phyloP scores from a whole-genome alignment of 2,329 filamentous ascomycete genomes.

The Arthrobotrys sinensis region DNA sequence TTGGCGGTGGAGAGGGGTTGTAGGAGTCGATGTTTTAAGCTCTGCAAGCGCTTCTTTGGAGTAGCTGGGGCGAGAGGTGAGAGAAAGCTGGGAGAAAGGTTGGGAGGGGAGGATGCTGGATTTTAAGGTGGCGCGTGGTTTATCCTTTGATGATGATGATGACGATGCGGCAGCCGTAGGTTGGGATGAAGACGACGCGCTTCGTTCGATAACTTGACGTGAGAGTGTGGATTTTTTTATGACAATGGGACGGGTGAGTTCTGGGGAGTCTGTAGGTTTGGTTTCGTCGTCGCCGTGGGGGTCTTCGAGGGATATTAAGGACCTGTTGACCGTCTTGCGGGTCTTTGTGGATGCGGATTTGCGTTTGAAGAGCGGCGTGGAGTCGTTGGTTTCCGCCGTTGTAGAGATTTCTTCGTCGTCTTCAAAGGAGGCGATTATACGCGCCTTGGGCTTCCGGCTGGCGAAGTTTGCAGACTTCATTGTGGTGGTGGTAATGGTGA shows the following conservation, averaged over 20 bases:
- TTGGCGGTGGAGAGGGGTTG: conserved; percentile 45
- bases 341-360: conserved; percentile 50
- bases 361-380: conserved; percentile 51
- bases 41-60: conserved; percentile 58
- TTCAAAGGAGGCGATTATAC: conserved; percentile 53
- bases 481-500: conserved; percentile 10
- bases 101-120: conserved; percentile 41
- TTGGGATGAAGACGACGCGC: conserved; percentile 32
- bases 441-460: conserved; percentile 52
- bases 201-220: conserved; percentile 45
- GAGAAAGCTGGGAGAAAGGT: conserved; percentile 54
- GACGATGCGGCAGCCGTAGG: not conserved
- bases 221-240: conserved; percentile 52
- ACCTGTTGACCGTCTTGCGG: conserved; percentile 42
- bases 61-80: conserved; percentile 47
- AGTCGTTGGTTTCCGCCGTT: conserved; percentile 4
- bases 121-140: conserved; percentile 47
- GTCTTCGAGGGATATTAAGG: conserved; percentile 47
- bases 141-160: conserved; percentile 34
- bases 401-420: conserved; percentile 38
- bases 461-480: conserved; percentile 59
- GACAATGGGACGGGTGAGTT: conserved; percentile 41
- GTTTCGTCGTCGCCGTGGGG: conserved; percentile 38
- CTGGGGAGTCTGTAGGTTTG: conserved; percentile 16
- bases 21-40: conserved; percentile 52